Base-by-base conservation (phyloP, 129 eudicot genomes). In the Pseudognaphalium luteoalbum region DNA sequence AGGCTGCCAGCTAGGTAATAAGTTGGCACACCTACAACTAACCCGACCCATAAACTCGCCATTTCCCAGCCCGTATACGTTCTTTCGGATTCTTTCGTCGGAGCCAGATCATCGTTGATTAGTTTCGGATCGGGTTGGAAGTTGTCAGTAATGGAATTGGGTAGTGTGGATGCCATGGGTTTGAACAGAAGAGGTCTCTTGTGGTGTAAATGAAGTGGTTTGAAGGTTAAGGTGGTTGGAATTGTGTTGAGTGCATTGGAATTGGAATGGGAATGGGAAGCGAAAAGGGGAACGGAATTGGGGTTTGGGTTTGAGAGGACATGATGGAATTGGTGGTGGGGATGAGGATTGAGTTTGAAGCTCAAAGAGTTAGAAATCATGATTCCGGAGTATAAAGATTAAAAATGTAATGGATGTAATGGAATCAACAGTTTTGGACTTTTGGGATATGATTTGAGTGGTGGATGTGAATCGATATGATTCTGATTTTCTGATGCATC, bases 1-100 rank as follows among this genome's bases (percentile, higher is more conserved):
- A 93, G 89, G 84, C 96, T 88, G 0, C 98, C 98, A 10, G 98
- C 98, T 4, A 93, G 88, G 87, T 93, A 93, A 63, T 91, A 93
- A 2, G 96, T 58, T 19, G 98, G 98, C 0, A 93, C 98, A 14
- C 97, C 97, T 17, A 93, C 98, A 16, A 93, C 98, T 6, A 93
- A 83, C 7, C 97, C 98, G 20, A 93, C 77, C 98, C 98, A 93
- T 0, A 93, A 76, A 76, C 91, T 88, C 22, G 93, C 91, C 93
- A 93, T 88, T 73, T 93, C 98, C 82, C 86, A 84, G 6, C 97
- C 90, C 6, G 98, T 82, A 66, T 82, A 83, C 0, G 93, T 91
- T 37, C 98, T 83, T n/a, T 87, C 82, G 30, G 70, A 64, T 34
- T 78, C 54, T 0, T 78, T 17, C 7, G 98, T 91, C 5, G 98